Evolutionary conservation across 768 basidiomycete species (phyloP), one percentile per base, ranked within the genome.

Genomic region (Phlegmacium glaucopus): DNA sequence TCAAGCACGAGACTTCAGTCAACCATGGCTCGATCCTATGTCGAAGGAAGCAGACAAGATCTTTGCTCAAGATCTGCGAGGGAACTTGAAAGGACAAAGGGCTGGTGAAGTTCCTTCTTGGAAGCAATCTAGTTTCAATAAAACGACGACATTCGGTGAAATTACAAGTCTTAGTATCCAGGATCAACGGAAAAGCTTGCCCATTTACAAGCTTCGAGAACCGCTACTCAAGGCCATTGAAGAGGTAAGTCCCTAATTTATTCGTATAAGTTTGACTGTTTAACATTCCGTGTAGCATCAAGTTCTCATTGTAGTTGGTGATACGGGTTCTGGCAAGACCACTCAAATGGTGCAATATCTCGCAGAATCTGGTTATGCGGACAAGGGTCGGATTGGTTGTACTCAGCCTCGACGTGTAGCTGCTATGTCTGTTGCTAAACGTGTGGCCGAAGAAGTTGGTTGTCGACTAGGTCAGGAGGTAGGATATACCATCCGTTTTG

Each of bases 271-370:
- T 4, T 37, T 51, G 17, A 11, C 16, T 28, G 36, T 34, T 56
- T 64, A 16, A 60, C 26, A 45, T 32, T 37, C 52, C 52, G 41
- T 58, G 42, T 45, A 94, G 87, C 90, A 99, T 70, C 95, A 94
- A 80, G 86, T 98, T 18, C 85, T 99, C 46, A 94, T 99, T 54
- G 96, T 99, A 30, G 90, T 99, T 46, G 96, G 96, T 38, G 96
- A 99, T 61, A 99, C 96, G 38, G 96, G 96, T 22, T 97, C 95
- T 7, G 96, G 96, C 10, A 99, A 99, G 66, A 98, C 96, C 6
- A 99, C 96, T 0, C 96, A 99, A 63, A 98, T 99, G 94, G 89
- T 90, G 0, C 96, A 98, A 67, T 99, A 97, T 57, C 79, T 99
- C 36, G 95, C 95, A 9, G 96, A 99, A 67, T 79, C 87, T 39